phyloP scores from a whole-genome alignment of 441 rosid species.

The Codiaeum variegatum region DNA sequence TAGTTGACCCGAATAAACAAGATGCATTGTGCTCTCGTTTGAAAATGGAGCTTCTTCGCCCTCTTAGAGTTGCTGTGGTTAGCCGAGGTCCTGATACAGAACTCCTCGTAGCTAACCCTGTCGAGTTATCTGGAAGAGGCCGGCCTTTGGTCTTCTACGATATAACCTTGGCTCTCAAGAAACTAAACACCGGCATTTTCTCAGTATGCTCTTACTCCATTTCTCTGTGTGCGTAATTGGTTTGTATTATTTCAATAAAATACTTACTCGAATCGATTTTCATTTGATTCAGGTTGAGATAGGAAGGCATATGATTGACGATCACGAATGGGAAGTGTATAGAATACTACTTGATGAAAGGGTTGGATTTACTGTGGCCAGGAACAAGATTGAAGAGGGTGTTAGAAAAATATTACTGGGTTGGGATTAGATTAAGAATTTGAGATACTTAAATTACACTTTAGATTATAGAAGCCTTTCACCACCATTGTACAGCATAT shows the following conservation, averaged over 20 bases:
- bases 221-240: not conserved
- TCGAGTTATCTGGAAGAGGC: constrained; percentile 60
- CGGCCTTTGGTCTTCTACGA: constrained; percentile 70
- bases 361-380: constrained; percentile 30
- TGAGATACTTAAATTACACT: not conserved
- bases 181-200: constrained; percentile 40
- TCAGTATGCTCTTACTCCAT: constrained; percentile 35
- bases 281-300: constrained; percentile 44
- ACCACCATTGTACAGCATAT: constrained; percentile 23
- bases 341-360: constrained; percentile 56
- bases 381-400: constrained; percentile 48
- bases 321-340: constrained; percentile 66
- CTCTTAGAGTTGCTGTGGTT: constrained; percentile 54
- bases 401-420: constrained; percentile 58
- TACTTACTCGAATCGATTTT: too few species aligned
- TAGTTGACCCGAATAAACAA: constrained; percentile 50
- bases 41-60: constrained; percentile 53
- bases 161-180: constrained; percentile 57
- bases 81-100: constrained; percentile 64
- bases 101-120: constrained; percentile 66
- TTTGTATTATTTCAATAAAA: too few species aligned
- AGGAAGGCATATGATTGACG: constrained; percentile 46
- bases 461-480: not conserved
- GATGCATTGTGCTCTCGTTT: constrained; percentile 48
- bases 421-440: constrained; percentile 58